Conservation (phyloP, 1,284 basidiomycete genomes). For the Cryptococcus amylolentus region DNA sequence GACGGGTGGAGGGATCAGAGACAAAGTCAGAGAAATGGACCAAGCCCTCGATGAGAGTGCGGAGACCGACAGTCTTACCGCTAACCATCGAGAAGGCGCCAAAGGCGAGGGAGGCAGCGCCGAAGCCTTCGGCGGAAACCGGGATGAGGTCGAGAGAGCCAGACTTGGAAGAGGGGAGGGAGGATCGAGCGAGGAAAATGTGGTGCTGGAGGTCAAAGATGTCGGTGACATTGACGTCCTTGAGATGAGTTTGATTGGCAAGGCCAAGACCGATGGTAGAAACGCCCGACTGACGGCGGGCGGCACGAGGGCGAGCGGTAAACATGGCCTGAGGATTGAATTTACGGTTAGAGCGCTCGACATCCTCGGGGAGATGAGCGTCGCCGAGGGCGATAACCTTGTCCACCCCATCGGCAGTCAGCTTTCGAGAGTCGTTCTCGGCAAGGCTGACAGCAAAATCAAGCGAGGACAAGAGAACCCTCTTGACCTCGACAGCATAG, state of each 20-base stretch:
- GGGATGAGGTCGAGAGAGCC: slow-evolving; percentile 35
- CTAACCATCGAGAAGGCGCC: slow-evolving; percentile 87
- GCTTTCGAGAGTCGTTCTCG: slow-evolving; percentile 75
- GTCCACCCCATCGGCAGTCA: slow-evolving; percentile 68
- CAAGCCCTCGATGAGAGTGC: slow-evolving; percentile 71
- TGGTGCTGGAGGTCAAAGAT: slow-evolving; percentile 85
- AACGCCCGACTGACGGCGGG: slow-evolving; percentile 50
- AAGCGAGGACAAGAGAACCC: slow-evolving; percentile 67
- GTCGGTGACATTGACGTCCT: slow-evolving; percentile 59
- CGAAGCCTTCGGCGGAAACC: slow-evolving; percentile 56
- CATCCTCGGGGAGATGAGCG: slow-evolving; percentile 71
- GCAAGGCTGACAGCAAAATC: slow-evolving; percentile 76
- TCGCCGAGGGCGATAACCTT: slow-evolving; percentile 70
- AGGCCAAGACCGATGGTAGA: slow-evolving; percentile 43
- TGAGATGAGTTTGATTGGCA: slow-evolving; percentile 37
- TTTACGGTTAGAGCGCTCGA: slow-evolving; percentile 73
- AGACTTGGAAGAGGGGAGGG: slow-evolving; percentile 54
- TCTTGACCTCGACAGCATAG: slow-evolving; percentile 80
- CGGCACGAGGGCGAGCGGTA: slow-evolving; percentile 56
- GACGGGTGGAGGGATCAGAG: slow-evolving; percentile 73
- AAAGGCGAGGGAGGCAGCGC: slow-evolving; percentile 69
- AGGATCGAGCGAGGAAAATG: slow-evolving; percentile 52
- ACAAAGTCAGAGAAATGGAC: slow-evolving; percentile 73
- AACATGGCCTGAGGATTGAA: slow-evolving; percentile 99
- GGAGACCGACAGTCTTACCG: slow-evolving; percentile 71